Base-by-base conservation (phyloP, 345 rosid species). In the Xanthoceras sorbifolium region DNA sequence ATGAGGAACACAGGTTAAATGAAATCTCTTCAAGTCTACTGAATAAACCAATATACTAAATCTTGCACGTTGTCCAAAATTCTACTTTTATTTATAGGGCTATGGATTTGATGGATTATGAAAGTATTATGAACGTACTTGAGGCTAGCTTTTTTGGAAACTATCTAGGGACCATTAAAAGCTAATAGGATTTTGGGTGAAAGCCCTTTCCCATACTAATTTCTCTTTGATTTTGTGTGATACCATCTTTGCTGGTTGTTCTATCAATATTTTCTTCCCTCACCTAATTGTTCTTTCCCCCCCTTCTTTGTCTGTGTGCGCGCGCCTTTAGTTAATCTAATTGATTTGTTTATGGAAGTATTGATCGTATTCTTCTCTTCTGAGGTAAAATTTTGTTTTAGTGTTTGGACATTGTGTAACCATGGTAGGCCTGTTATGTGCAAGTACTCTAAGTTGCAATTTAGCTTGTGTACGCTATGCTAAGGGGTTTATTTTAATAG, bases 1-100 rank as follows among this genome's bases (percentile, higher is more conserved):
- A 96, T 92, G 98, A 90, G 97, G 85, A 93, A 91, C 77, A 92
- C 98, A 0, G 94, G 97, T 82, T 89, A 77, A 80, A 36, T 32
- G 31, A 55, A 67, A 48, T 36, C 62, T 22, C 50, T 25, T 36
- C 25, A 52, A 17, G 22, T 46, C 23, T 48, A 32, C 68, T 36
- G 14, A 12, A 29, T 32, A 4, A 5, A 42, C 34, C n/a, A 11
- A 50, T 20, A 5, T 54, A 6, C 25, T 54, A 54, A 54, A 54
- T 18, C 23, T 23, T 23, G 22, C 26, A n/a, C 23, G 22, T 29
- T 11, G 36, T 40, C 46, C 32, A 6, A 34, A 9, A 28, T 20
- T 59, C 54, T 23, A 28, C 6, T 34, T 23, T 59, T 72, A 22
- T 11, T 22, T 23, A 14, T 6, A 23, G 54, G 54, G 64, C 14